These are phyloP conservation scores for Hapsidospora chrysogenum DNA, from an alignment of 495 filamentous ascomycete genomes.

Conservation along the genomic window DNA sequence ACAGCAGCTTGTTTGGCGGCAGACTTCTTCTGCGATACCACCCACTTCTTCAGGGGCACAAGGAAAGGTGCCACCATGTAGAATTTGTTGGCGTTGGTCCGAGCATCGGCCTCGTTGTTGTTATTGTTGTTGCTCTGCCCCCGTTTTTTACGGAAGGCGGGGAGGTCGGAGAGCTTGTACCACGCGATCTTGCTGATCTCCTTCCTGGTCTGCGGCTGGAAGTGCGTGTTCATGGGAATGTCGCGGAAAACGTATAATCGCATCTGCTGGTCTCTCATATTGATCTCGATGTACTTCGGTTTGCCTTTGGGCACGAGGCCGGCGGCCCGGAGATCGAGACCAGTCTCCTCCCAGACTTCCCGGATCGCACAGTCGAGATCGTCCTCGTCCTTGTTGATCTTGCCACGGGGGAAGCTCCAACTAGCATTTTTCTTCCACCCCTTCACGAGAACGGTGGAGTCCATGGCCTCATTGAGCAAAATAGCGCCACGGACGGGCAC, in stretches of 20 bases:
- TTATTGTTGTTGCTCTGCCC: slow-evolving; percentile 37
- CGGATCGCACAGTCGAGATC: slow-evolving; percentile 84
- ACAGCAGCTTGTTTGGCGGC: slow-evolving; percentile 25
- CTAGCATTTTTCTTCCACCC: slow-evolving; percentile 93
- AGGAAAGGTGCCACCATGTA: slow-evolving; percentile 97
- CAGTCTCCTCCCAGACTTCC: slow-evolving; percentile 92
- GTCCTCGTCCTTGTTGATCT: slow-evolving; percentile 92
- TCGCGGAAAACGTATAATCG: slow-evolving; percentile 78
- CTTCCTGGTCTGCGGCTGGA: slow-evolving; percentile 81
- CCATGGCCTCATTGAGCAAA: slow-evolving; percentile 79
- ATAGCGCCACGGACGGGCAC: slow-evolving; percentile 91
- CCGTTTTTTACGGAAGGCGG: slow-evolving; percentile 52
- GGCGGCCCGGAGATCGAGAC: slow-evolving; percentile 59
- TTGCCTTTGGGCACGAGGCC: slow-evolving; percentile 52
- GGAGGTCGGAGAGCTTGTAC: slow-evolving; percentile 78
- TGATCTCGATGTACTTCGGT: slow-evolving; percentile 67
- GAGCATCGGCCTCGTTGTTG: slow-evolving; percentile 25
- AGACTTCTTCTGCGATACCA: slow-evolving; percentile 58
- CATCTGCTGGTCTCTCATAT: slow-evolving; percentile 85
- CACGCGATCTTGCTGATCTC: slow-evolving; percentile 94
- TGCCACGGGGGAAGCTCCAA: slow-evolving; percentile 93
- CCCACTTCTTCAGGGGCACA: slow-evolving; percentile 76
- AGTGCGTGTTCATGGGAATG: slow-evolving; percentile 68
- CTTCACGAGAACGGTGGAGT: slow-evolving; percentile 79
- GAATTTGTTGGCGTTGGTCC: slow-evolving; percentile 64